Base-by-base conservation (phyloP, 257 asterid genomes). In the Rubia yunnanensis region DNA sequence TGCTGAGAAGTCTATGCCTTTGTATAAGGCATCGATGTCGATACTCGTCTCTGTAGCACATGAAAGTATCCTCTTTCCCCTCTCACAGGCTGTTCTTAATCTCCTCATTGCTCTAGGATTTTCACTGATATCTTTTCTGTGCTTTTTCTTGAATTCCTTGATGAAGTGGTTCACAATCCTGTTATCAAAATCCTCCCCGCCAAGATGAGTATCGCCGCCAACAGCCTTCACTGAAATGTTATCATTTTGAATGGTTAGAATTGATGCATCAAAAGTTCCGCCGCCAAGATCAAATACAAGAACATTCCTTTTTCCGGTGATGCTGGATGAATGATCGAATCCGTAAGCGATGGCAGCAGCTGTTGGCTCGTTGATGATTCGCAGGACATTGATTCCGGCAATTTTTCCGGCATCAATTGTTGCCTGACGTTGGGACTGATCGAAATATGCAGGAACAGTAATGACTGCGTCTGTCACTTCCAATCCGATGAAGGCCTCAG, bases 171-270 rank as follows among this genome's bases (percentile, higher is more conserved):
- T 28, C 39, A 57, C 36, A 32, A 57, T 15, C 6, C 62, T 28
- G 7, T 57, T 57, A 34, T 57, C 62, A 27, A 57, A 57, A 10
- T 57, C 62, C 22, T 57, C 62, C 38, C 62, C 62, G 10, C 62
- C 62, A 57, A 57, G 62, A 15, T 57, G 62, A 57, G 62, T 57
- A 57, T 52, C 58, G 3, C 60, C 60, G 5, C 34, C 60, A 14
- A 30, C 13, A 23, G 60, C 60, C 35, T 55, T 55, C n/a, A 55
- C 60, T 0, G 10, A 10, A 55, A 55, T 55, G n/a, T 27, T 27
- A 13, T 30, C 32, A 55, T 23, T 6, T 55, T 27, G 7, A 55
- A 27, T 27, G 60, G 60, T 55, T n/a, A 55, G 36, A 15, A 55
- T 1, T 55, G 60, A 23, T 15, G 24, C 35, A 55, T 55, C 60